Evolutionary conservation across 1,284 basidiomycete genomes (phyloP), one percentile per base, ranked within the genome.

Genomic region (Cronartium quercuum): DNA sequence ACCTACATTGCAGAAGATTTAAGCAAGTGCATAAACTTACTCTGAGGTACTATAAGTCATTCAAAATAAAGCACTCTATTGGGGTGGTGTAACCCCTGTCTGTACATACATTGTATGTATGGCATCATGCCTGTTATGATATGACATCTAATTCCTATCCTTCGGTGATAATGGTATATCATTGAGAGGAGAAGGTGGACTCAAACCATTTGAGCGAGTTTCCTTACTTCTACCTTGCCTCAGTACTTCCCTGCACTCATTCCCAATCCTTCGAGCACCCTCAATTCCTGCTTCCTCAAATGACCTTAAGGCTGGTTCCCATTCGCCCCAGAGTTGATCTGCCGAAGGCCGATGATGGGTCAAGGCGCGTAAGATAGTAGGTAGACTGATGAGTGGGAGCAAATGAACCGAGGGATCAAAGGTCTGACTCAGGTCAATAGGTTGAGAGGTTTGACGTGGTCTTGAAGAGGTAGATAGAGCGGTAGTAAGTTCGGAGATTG

Each of bases 401-500:
- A 73, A 35, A 29, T 57, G 61, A 1, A 64, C 6, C 12, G 41
- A 21, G 29, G 29, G 29, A 29, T 29, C 29, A 29, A 29, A 29
- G 29, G 29, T 29, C 29, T 21, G 35, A 37, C 5, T 71, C 37
- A 35, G 38, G 24, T 51, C 55, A 41, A 35, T 35, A 42, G 15
- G n/a, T 41, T 29, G 29, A 51, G 10, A n/a, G 42, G 15, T 13
- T 41, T 42, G n/a, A 34, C 7, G 24, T 6, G 57, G 40, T 21
- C 29, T 34, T 1, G 15, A 41, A 9, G n/a, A 37, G 13, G n/a
- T 81, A 1, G 88, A 84, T 15, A 91, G 86, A 77, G 91, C 88
- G 0, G 88, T 85, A 5, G 87, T 86, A 13, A 92, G 84, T 55
- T 91, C 85, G 7, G 91, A 91, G 62, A 92, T 92, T 78, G 91